Base-by-base conservation (phyloP, 495 filamentous ascomycete genomes). In the Penicillium steckii region DNA sequence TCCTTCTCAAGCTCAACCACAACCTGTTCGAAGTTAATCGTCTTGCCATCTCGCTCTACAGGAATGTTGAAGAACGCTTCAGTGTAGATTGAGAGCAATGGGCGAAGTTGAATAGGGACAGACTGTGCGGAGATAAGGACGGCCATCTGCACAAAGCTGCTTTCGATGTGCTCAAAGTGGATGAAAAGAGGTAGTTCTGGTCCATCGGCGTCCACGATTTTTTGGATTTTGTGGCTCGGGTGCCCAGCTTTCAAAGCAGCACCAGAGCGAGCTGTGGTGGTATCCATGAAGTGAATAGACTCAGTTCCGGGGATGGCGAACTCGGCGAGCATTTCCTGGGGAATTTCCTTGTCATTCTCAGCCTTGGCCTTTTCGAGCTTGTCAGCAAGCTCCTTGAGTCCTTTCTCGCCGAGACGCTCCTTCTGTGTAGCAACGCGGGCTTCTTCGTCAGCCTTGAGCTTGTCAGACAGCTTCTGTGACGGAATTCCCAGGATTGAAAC, bases 1-100 rank as follows among this genome's bases (percentile, higher is more conserved):
- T 97, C 92, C 61, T 85, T 83, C 67, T 97, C 95, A 21, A 99
- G 74, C 53, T 90, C 82, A 51, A 88, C 87, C 12, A 96, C 89
- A 21, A 97, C 89, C 44, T 95, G 78, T 60, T 97, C 95, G 64
- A 97, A 99, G 52, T 88, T 84, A 13, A 99, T 72, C 8, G 77
- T 80, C 62, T 89, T 75, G 38, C 89, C 91, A 62, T 91, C 79
- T n/a, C 83, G 84, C 62, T 79, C 69, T 42, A 99, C 84, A 0
- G 92, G 93, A 1, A 90, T 89, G 62, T 89, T 91, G 76, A 97
- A 99, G 77, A 97, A 95, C 55, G 91, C 95, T 50, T 89, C 88
- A 22, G 85, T 83, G 65, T 92, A 97, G 19, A 97, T 76, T 1
- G 88, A 75, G 12, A 97, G 70, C 9, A 99, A 74, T 8, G 94